Conservation (phyloP, 331 rosid species). For the Pyracantha coccinea region DNA sequence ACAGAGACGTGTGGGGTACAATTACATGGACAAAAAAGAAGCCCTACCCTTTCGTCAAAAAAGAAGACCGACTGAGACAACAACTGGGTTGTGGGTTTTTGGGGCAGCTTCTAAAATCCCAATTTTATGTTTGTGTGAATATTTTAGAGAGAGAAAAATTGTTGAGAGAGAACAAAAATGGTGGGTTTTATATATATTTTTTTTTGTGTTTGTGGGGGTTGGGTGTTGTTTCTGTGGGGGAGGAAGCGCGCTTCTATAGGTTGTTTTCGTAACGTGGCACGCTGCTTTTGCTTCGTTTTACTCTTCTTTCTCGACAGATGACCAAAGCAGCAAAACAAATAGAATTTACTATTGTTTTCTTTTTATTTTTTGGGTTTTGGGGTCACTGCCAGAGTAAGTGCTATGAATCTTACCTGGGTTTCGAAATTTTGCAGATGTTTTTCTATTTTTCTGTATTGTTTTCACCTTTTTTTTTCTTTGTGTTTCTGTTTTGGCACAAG, state of each 20-base stretch:
- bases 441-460: not conserved
- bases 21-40: not conserved
- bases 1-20: not conserved
- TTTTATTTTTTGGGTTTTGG: not conserved
- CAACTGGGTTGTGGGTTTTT: not conserved
- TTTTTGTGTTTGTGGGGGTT: too few species aligned
- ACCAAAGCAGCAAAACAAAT: not conserved
- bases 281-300: not conserved
- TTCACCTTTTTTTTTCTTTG: not conserved
- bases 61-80: not conserved
- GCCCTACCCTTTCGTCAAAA: too few species aligned
- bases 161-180: too few species aligned
- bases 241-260: constrained; percentile 10
- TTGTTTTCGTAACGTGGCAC: constrained; percentile 4
- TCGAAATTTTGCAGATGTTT: not conserved
- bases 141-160: too few species aligned
- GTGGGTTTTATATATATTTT: too few species aligned
- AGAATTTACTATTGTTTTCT: not conserved
- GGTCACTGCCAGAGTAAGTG: not conserved
- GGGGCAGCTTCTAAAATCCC: too few species aligned
- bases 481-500: not conserved
- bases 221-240: not conserved
- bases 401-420: not conserved
- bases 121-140: too few species aligned
- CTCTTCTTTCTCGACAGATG: not conserved